Evolutionary conservation across 306 rosid genomes (phyloP).

Genomic region (Ochetophila trinervis): DNA sequence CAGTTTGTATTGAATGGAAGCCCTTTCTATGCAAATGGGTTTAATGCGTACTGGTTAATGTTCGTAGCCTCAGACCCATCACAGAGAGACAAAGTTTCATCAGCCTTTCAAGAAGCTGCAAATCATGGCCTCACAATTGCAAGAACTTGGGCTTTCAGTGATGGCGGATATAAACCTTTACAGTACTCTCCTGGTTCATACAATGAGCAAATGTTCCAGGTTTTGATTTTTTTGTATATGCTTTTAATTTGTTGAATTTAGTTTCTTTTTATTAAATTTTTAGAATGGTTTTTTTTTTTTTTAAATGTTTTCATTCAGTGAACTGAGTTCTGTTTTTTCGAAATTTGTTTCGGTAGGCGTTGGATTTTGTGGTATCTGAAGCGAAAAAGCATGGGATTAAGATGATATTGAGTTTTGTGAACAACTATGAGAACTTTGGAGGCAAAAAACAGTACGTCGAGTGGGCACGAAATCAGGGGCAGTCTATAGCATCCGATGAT

Average conservation of each 20-base stretch:
- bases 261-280: background rate
- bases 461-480: slow-evolving; percentile 83
- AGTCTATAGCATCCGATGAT: slow-evolving; percentile 63
- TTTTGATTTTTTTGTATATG: slow-evolving; percentile 1
- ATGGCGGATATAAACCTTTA: slow-evolving; percentile 64
- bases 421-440: slow-evolving; percentile 67
- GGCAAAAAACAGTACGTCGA: slow-evolving; percentile 93
- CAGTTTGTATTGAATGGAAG: slow-evolving; percentile 63
- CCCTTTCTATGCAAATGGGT: slow-evolving; percentile 80
- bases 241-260: background rate
- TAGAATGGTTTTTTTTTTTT: background rate
- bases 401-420: slow-evolving; percentile 76
- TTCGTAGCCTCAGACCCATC: slow-evolving; percentile 73
- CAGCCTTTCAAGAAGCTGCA: slow-evolving; percentile 62
- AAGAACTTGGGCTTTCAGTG: slow-evolving; percentile 96
- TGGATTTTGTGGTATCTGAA: slow-evolving; percentile 76
- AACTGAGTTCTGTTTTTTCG: background rate
- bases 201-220: slow-evolving; percentile 78
- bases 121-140: slow-evolving; percentile 59
- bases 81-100: slow-evolving; percentile 64
- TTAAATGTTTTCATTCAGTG: background rate
- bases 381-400: slow-evolving; percentile 73
- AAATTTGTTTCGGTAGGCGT: slow-evolving; percentile 45
- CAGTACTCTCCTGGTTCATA: slow-evolving; percentile 88
- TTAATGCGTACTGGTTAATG: slow-evolving; percentile 96